Evolutionary conservation across 345 rosid genomes (phyloP).

Genomic region (Lenwebbia sp.): DNA sequence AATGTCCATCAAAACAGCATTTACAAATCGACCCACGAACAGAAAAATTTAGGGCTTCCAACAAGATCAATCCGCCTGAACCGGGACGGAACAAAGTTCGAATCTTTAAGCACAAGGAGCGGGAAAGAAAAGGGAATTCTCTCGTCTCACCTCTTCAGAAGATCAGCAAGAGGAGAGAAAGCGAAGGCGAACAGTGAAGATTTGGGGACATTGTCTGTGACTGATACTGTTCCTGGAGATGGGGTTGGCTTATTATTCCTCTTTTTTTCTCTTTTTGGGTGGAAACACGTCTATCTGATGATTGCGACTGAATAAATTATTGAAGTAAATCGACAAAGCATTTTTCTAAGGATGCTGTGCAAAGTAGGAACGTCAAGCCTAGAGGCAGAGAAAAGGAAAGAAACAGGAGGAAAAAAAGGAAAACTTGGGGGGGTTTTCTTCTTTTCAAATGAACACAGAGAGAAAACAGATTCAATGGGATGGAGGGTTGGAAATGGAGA

Average conservation of each 20-base stretch:
- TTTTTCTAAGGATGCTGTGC: background rate
- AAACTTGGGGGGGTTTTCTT: background rate
- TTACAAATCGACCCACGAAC: background rate
- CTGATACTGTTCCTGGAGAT: background rate
- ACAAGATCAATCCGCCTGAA: background rate
- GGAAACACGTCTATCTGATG: background rate
- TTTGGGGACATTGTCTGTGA: background rate
- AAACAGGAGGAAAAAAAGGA: background rate
- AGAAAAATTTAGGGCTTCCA: background rate
- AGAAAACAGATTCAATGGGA: background rate
- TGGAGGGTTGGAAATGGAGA: background rate
- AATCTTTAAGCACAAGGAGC: background rate
- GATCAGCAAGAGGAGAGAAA: background rate
- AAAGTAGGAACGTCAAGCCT: background rate
- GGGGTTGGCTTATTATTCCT: background rate
- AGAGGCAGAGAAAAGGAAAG: background rate
- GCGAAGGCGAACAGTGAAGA: background rate
- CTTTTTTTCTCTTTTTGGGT: background rate
- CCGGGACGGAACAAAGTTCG: background rate
- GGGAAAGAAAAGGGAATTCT: background rate
- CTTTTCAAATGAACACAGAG: background rate
- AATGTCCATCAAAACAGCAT: background rate
- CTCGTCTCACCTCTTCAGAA: background rate
- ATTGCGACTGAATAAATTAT: background rate
- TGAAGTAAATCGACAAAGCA: background rate